These are phyloP conservation scores for Moesziomyces aphidis DNA, from an alignment of 1,284 basidiomycete genomes.

Conservation along the genomic window DNA sequence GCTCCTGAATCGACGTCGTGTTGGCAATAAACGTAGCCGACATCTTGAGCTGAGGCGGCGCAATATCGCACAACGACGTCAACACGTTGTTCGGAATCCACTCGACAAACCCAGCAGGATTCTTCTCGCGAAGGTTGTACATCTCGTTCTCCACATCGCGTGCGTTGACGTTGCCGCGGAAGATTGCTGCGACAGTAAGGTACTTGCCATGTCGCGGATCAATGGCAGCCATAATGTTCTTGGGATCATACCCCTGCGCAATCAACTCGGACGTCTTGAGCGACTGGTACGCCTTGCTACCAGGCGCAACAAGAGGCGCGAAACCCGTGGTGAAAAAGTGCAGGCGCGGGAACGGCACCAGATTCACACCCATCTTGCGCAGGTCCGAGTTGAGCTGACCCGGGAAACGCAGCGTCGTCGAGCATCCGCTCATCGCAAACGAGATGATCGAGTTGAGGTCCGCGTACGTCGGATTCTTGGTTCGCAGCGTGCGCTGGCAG, in stretches of 20 bases:
- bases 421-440: conserved; percentile 97
- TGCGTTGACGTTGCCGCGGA: conserved; percentile 72
- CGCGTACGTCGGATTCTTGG: conserved; percentile 70
- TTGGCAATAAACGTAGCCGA: conserved; percentile 68
- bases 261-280: conserved; percentile 65
- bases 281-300: conserved; percentile 72
- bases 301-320: conserved; percentile 65
- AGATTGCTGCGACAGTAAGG: conserved; percentile 88
- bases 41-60: conserved; percentile 65
- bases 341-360: conserved; percentile 71
- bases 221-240: conserved; percentile 76
- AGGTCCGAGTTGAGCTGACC: conserved; percentile 94
- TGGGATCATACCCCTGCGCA: conserved; percentile 64
- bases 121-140: conserved; percentile 64
- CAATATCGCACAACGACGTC: conserved; percentile 65
- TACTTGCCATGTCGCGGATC: conserved; percentile 87
- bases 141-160: conserved; percentile 70
- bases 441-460: conserved; percentile 79
- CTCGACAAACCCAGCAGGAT: conserved; percentile 64
- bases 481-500: conserved; percentile 79
- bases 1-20: conserved; percentile 66
- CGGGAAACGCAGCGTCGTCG: conserved; percentile 94
- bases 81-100: conserved; percentile 68
- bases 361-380: conserved; percentile 91
- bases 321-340: conserved; percentile 68